Evolutionary conservation across 345 rosid species (phyloP), one percentile per base, ranked within the genome.

Genomic region (Linum tenue): DNA sequence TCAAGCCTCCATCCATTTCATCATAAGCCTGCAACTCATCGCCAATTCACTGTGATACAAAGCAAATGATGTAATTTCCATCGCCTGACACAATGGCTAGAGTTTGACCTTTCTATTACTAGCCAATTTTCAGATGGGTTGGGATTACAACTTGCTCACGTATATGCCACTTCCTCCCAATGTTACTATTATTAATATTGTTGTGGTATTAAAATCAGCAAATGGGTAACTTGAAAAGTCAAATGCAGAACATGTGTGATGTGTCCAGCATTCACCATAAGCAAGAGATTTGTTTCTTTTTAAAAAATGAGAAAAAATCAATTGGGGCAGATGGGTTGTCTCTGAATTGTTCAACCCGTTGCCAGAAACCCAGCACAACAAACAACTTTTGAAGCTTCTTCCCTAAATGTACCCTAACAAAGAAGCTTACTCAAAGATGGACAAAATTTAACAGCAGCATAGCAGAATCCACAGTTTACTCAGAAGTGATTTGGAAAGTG

Each of bases 1-100:
- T 48, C 53, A 67, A 76, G 39, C 65, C 73, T 61, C 31, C 76
- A 42, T 70, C 87, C 89, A 85, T 82, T 5, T 48, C 3, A 12
- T 60, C 60, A 85, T 68, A 55, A 55, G 69, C 62, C 87, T 83
- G 84, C 77, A 72, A 64, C 53, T 48, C 44, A 48, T 48, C 53
- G 7, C 12, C 53, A 48, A 48, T 48, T 48, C 53, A 48, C 53
- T 9, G 53, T 48, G 53, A 9, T 48, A 48, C 14, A 48, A 48
- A 48, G 53, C 31, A 10, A 48, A 48, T 48, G 53, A 48, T 9
- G 1, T 22, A 22, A 22, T 43, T 43, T 43, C 50, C 50, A 43
- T 43, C 50, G 10, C 50, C 6, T 43, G 50, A 5, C 53, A 22
- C 53, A 48, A 48, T 5, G 9, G 14, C 53, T 48, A 48, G 53